Base-by-base conservation (phyloP, 805 yeast species). In the Tetrapisispora nanseiensis region DNA sequence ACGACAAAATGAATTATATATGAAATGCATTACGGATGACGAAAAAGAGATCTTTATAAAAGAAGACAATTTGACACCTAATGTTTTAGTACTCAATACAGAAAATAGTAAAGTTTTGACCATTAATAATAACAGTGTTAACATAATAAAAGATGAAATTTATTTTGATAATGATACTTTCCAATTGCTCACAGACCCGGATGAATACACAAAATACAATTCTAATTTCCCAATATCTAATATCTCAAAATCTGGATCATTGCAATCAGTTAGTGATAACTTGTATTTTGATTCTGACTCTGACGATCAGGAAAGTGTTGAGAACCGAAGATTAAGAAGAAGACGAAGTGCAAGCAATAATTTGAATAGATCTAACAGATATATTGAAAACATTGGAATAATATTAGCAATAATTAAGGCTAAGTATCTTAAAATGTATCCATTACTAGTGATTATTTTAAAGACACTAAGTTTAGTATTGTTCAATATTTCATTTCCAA, bases 401-500 rank as follows among this genome's bases (percentile, higher is more conserved):
- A 20, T 22, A 12, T 29, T 29, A 8, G n/a, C 24, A 30, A 26
- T 21, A 22, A 7, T 29, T 10, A 37, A 22, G 13, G 2, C 16
- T 3, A 21, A 30, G 23, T 35, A 19, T 16, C 12, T 27, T 10
- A 31, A 27, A 9, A 26, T 37, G n/a, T 42, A 47, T 30, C 47
- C 54, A n/a, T 31, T 47, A 9, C n/a, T 51, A 7, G 23, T 48
- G 6, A 40, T 51, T 10, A 16, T 46, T 19, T 39, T 46, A 33
- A 49, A 48, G 21, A 51, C 54, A 3, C 23, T 51, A 2, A 55
- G 50, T 28, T 37, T 55, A 41, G 35, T 54, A 2, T 42, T 49
- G 2, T 46, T 49, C 38, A 51, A 55, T 39, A 53, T 57, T 6
- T 37, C 54, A 7, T 43, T 55, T 22, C 56, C 51, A 13, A 39